Base-by-base conservation (phyloP, 331 rosid genomes). In the Acacia pycnantha region DNA sequence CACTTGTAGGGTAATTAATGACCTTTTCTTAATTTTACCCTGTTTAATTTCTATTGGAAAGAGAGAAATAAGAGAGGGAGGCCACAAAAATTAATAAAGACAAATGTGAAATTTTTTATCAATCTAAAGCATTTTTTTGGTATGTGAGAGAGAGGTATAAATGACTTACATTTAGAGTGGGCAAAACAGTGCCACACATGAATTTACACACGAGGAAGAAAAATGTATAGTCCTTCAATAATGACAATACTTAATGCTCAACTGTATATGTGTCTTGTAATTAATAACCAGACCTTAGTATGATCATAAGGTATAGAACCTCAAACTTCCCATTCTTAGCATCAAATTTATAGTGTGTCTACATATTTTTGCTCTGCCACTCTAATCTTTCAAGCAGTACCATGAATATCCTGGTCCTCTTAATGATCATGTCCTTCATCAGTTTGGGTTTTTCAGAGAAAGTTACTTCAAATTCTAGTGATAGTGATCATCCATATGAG, bases 381-480 rank as follows among this genome's bases (percentile, higher is more conserved):
- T 47, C 51, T 41, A 22, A 41, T 41, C 53, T 67, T 79, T 26
- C 3, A 1, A 22, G 53, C 51, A 71, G 84, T 27, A 76, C 41
- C 31, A 86, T 86, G 89, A 83, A 86, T 78, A 43, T 73, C 81
- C 47, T 40, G 26, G 47, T 29, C 31, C 37, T 77, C 59, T 27
- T 86, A 15, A 48, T 77, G 40, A 26, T 24, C 35, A 71, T 12
- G 16, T 27, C 58, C 76, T 47, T 59, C 66, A 59, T 78, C 50
- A 9, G 21, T 29, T 68, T 40, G 62, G 58, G 50, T 73, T 77
- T 68, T 79, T 65, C 29, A 24, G 81, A 56, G 2, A 21, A 67
- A 33, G 81, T 27, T 27, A 79, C 29, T 73, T 67, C 89, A 58
- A 31, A 22, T 77, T 43, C 71, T 1, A 72, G 66, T 24, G 8